Conservation (phyloP, 2,329 filamentous ascomycete species). For the Emmonsiellopsis sp. region DNA sequence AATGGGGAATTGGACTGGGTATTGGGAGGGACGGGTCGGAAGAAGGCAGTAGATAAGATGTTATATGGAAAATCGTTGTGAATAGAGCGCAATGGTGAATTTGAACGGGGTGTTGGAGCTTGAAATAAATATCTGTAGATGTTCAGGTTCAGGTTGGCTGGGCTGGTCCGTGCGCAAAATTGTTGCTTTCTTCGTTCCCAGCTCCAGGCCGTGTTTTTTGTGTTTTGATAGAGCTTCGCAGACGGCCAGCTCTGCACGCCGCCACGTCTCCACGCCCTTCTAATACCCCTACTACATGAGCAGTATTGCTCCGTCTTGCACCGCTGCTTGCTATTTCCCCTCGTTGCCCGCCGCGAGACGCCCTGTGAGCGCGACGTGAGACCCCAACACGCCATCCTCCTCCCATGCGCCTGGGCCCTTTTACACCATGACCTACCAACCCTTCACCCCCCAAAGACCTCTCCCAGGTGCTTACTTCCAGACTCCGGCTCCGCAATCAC, state of each 20-base stretch:
- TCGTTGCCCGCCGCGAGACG: neutral
- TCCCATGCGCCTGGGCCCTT: slow-evolving; percentile 6
- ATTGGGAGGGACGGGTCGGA: too few relatives aligned
- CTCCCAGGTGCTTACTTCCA: slow-evolving; percentile 35
- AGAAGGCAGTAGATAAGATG: neutral
- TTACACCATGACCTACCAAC: slow-evolving; percentile 34
- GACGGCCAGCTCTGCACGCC: neutral
- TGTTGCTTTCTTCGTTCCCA: slow-evolving; percentile 12
- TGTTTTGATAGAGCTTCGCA: slow-evolving; percentile 1
- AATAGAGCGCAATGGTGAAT: neutral
- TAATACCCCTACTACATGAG: neutral
- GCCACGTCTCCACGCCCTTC: neutral
- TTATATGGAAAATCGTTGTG: neutral
- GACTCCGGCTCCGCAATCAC: slow-evolving; percentile 29
- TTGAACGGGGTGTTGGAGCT: neutral
- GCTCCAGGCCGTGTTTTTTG: neutral
- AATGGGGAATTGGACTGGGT: too few relatives aligned
- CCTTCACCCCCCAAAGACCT: slow-evolving; percentile 32
- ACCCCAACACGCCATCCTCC: neutral
- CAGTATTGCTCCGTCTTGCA: neutral
- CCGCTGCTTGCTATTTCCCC: neutral
- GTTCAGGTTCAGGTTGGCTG: neutral
- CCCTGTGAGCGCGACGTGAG: neutral
- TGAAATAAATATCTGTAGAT: neutral
- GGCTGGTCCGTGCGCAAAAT: slow-evolving; percentile 27